A percentile compares a stretch with the other conserved stretches of the same genome.
Conservation (phyloP, 2,329 filamentous ascomycete genomes). For the Fusarium sp. region DNA sequence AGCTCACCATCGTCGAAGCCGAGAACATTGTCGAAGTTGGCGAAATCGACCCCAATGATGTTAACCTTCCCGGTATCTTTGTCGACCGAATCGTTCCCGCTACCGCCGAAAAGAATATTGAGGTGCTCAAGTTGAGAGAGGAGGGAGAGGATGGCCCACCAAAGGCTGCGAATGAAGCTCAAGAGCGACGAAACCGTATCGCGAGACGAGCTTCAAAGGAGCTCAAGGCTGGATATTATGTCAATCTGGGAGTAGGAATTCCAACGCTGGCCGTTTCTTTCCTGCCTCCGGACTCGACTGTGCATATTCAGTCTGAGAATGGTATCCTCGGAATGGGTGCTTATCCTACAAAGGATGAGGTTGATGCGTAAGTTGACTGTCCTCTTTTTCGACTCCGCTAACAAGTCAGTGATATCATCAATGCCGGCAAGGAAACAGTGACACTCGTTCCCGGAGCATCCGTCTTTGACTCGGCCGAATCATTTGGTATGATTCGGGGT, state of each 20-base stretch:
- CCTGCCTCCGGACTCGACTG: conserved; percentile 73
- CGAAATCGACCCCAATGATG: conserved; percentile 76
- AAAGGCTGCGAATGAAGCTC: conserved; percentile 59
- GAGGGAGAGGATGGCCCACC: conserved; percentile 53
- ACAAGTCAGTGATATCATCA: conserved; percentile 74
- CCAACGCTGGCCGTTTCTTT: conserved; percentile 86
- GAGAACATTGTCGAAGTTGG: conserved; percentile 84
- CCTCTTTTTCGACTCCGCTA: neutral
- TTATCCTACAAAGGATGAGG: conserved; percentile 77
- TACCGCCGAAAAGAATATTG: conserved; percentile 77
- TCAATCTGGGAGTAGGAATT: conserved; percentile 86
- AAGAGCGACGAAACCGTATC: conserved; percentile 74
- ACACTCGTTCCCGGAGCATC: conserved; percentile 81
- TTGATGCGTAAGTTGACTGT: conserved; percentile 67
- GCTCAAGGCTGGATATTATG: conserved; percentile 82
- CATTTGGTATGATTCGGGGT: conserved; percentile 88
- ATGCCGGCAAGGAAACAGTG: conserved; percentile 89
- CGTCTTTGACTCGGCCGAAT: conserved; percentile 83
- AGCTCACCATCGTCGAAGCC: conserved; percentile 83
- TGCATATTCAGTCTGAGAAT: conserved; percentile 90
- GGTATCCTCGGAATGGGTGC: conserved; percentile 86
- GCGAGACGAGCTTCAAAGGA: conserved; percentile 82
- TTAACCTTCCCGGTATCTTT: conserved; percentile 85
- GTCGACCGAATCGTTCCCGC: conserved; percentile 84
- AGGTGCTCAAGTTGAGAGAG: conserved; percentile 71